Percentiles rank a stretch among this genome's conserved stretches.
phyloP scores from a whole-genome alignment of 2,329 filamentous ascomycete species.

The Aspergillus piperis region DNA sequence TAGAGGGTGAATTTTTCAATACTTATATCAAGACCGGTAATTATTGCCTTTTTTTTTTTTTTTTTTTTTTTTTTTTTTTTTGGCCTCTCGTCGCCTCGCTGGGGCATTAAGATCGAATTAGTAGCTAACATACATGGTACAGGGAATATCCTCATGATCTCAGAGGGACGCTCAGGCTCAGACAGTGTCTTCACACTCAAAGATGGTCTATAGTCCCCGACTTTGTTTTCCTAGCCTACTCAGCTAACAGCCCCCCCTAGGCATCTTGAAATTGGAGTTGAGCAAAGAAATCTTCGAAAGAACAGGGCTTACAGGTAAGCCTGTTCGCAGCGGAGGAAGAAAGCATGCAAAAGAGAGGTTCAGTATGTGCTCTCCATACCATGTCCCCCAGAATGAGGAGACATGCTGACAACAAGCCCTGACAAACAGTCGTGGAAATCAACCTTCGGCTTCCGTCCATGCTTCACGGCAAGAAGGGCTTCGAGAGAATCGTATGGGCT shows the following conservation, averaged over 20 bases:
- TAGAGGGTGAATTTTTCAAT: constrained; percentile 77
- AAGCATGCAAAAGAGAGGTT: constrained; percentile 72
- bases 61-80: too few relatives aligned
- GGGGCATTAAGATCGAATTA: neutral
- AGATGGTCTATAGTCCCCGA: constrained; percentile 57
- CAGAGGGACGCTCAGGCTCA: constrained; percentile 68
- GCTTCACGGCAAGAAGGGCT: constrained; percentile 79
- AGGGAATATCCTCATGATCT: constrained; percentile 83
- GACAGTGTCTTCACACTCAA: constrained; percentile 72
- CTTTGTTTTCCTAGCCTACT: neutral
- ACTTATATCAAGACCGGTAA: constrained; percentile 77
- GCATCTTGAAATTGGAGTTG: constrained; percentile 72
- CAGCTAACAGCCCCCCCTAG: constrained; percentile 43
- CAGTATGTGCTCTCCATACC: constrained; percentile 52
- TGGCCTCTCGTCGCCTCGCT: neutral
- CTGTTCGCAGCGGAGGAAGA: constrained; percentile 58
- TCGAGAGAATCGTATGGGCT: constrained; percentile 75
- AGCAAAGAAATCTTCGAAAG: constrained; percentile 81
- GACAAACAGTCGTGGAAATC: constrained; percentile 66
- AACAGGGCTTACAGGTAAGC: constrained; percentile 74
- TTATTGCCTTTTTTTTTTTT: constrained; percentile 11
- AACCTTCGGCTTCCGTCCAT: constrained; percentile 75
- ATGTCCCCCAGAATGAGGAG: neutral
- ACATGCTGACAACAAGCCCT: constrained; percentile 15
- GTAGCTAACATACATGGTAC: neutral